Evolutionary conservation across 306 rosid genomes (phyloP), one percentile per base, ranked within the genome.

Genomic region (Vachellia collinsii): DNA sequence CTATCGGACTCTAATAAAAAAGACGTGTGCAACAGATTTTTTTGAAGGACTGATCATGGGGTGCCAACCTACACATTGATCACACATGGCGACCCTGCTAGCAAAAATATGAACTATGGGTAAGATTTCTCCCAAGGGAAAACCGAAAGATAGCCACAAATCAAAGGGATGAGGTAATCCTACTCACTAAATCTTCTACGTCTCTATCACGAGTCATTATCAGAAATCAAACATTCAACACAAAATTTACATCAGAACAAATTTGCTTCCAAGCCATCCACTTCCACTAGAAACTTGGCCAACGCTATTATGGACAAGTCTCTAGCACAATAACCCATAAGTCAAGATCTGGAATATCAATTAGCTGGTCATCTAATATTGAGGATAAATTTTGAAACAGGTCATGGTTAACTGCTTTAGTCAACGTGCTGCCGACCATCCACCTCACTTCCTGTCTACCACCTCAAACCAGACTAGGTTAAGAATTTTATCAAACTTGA

Each of bases 361-460:
- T n/a, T n/a, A n/a, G n/a, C n/a, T n/a, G n/a, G n/a, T n/a, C n/a
- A n/a, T n/a, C n/a, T n/a, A n/a, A n/a, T n/a, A n/a, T n/a, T n/a
- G n/a, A n/a, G n/a, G n/a, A n/a, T n/a, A n/a, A n/a, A n/a, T n/a
- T n/a, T n/a, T n/a, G n/a, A n/a, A n/a, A n/a, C n/a, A n/a, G n/a
- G n/a, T n/a, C n/a, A n/a, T n/a, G n/a, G n/a, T n/a, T n/a, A n/a
- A n/a, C n/a, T n/a, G n/a, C n/a, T n/a, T 48, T 16, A 48, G 54
- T 48, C 54, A 48, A 48, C 87, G 67, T 82, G 87, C 90, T 72
- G 78, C 85, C 73, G 41, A 88, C 77, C 80, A 91, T 75, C 80
- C 88, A 82, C 84, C 92, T 85, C 85, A 83, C 74, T 83, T 67
- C 85, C 86, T 81, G 85, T 83, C 87, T 74, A 85, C 83, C 88